Evolutionary conservation across 169 alveolate species (phyloP), one percentile per base, ranked within the genome.

Genomic region (Neospora caninum): DNA sequence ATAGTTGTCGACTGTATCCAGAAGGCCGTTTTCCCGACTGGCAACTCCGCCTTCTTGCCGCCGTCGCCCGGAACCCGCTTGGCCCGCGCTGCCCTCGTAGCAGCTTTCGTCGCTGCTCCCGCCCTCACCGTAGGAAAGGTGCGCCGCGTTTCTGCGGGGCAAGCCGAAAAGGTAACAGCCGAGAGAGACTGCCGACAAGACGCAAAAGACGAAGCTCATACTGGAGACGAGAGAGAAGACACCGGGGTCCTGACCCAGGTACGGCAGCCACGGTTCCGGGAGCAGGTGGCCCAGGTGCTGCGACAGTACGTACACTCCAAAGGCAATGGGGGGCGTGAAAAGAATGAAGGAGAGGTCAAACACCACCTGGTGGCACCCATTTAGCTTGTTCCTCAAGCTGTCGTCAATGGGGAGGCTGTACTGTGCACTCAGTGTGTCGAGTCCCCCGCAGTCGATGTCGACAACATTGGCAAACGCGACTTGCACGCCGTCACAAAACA

Each of bases 401-500:
- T 96, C 96, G 73, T 29, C 38, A 10, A 96, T 64, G 27, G 93
- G 88, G 41, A 95, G 88, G 69, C 92, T 93, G 45, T 94, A 86
- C 86, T 95, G 96, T 49, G 82, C 93, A 38, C 95, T 88, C 43
- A 96, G 80, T 20, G 96, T 91, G 78, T 96, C 97, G 16, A 96
- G n/a, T 0, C 97, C 97, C 45, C 96, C 96, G 88, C 95, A 94
- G 38, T 94, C 96, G 29, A 94, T 49, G 88, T 96, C 97, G 25
- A 94, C 96, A 0, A 94, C 91, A 86, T 96, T 96, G n/a, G 97
- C 92, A 0, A 95, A 67, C 38, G 97, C 93, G 36, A 93, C 95
- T 10, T 88, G 88, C 4, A 53, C 88, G 25, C 92, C 92, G 20
- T 83, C 92, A 49, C 84, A n/a, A 38, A 86, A 70, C 39, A 70